These are phyloP conservation scores for Spongospora subterranea DNA, from an alignment of 208 protist genomes.

Conservation along the genomic window DNA sequence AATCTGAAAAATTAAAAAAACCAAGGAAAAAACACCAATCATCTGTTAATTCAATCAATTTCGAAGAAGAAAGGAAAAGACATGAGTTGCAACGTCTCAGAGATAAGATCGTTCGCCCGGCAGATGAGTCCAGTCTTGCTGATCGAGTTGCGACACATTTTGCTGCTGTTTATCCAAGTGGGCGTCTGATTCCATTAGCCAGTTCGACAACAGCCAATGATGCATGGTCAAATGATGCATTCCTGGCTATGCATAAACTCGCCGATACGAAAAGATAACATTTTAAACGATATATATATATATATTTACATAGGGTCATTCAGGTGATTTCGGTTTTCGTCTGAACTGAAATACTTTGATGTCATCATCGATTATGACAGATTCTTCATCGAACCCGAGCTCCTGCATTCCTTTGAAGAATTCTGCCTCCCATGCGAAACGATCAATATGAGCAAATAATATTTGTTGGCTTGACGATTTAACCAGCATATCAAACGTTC, in stretches of 20 bases:
- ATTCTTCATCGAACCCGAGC: neutral
- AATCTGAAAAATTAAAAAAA: neutral
- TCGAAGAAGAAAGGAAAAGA: neutral
- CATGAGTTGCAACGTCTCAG: neutral
- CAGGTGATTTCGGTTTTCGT: neutral
- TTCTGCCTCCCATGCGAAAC: neutral
- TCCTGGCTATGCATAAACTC: neutral
- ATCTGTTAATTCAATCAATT: neutral
- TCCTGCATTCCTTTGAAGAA: neutral
- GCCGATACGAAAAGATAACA: too few species aligned
- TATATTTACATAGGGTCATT: too few species aligned
- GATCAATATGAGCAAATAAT: constrained; percentile 39
- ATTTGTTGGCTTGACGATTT: neutral
- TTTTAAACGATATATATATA: too few species aligned
- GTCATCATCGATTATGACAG: neutral
- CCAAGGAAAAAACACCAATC: neutral
- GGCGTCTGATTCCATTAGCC: neutral
- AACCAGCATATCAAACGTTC: neutral
- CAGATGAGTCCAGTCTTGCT: neutral
- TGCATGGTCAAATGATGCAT: constrained; percentile 10
- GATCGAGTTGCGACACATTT: constrained; percentile 48
- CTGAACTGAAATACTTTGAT: neutral
- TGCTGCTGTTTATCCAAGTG: constrained; percentile 25
- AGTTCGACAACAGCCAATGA: neutral
- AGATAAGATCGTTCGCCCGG: neutral